Evolutionary conservation across 1,284 basidiomycete species (phyloP).

Genomic region (Microbotryum saponariae): DNA sequence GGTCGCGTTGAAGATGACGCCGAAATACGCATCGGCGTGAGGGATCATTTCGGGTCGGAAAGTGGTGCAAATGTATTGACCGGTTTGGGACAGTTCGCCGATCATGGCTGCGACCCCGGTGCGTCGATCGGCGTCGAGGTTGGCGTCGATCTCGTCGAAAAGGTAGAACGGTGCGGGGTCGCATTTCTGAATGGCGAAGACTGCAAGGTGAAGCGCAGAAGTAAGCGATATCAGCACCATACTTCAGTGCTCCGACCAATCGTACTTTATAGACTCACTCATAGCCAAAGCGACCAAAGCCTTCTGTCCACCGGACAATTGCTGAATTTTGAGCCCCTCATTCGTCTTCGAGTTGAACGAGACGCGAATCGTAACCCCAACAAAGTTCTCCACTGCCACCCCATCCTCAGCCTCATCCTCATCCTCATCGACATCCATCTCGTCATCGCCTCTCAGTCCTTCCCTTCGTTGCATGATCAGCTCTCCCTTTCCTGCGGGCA

Average conservation of each 20-base stretch:
- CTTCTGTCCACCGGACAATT: constrained; percentile 96
- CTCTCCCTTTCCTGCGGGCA: constrained; percentile 82
- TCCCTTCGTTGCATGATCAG: constrained; percentile 85
- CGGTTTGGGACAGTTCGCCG: constrained; percentile 70
- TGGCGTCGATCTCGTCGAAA: constrained; percentile 99
- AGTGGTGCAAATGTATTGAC: constrained; percentile 97
- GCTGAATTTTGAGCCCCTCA: constrained; percentile 90
- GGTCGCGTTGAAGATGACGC: constrained; percentile 96
- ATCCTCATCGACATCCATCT: constrained; percentile 41
- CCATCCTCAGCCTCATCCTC: constrained; percentile 58
- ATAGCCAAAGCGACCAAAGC: constrained; percentile 92
- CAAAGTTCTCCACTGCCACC: constrained; percentile 78
- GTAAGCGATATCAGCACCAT: constrained; percentile 2
- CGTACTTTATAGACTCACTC: constrained; percentile 46
- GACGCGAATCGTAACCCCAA: constrained; percentile 93
- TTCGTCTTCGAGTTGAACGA: constrained; percentile 98
- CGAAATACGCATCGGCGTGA: constrained; percentile 91
- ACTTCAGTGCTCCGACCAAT: background rate
- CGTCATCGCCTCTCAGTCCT: constrained; percentile 46
- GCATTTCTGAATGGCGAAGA: constrained; percentile 98
- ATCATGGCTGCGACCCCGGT: constrained; percentile 98
- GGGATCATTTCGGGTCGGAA: constrained; percentile 96
- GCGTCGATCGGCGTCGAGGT: constrained; percentile 93
- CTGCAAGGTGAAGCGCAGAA: constrained; percentile 42
- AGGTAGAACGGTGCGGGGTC: constrained; percentile 99